A percentile compares a stretch with the other conserved stretches of the same genome.
These are phyloP conservation scores for Venturia oleaginea DNA, from an alignment of 2,329 filamentous ascomycete genomes.

Conservation along the genomic window DNA sequence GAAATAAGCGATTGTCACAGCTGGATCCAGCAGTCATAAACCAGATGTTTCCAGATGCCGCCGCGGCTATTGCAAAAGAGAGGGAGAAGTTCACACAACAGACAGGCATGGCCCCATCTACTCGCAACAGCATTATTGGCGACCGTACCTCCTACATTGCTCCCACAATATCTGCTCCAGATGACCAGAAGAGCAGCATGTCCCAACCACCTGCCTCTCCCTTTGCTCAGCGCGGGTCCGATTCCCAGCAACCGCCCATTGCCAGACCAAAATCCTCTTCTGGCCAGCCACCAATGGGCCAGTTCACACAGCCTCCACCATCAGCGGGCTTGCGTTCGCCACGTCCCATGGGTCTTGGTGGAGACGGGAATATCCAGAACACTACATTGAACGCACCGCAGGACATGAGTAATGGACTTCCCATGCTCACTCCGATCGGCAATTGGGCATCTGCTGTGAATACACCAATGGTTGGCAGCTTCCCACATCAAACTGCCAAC, in stretches of 20 bases:
- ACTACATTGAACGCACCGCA: slow-evolving; percentile 72
- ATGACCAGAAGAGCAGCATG: slow-evolving; percentile 52
- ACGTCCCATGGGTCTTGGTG: slow-evolving; percentile 56
- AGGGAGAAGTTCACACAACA: slow-evolving; percentile 96
- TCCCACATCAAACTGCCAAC: slow-evolving; percentile 52
- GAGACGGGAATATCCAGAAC: slow-evolving; percentile 66
- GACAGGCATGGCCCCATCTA: slow-evolving; percentile 84
- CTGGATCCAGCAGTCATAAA: slow-evolving; percentile 90
- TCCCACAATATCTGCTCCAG: slow-evolving; percentile 64
- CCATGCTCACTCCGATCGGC: slow-evolving; percentile 79
- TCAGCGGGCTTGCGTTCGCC: slow-evolving; percentile 74
- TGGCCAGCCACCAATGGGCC: slow-evolving; percentile 77
- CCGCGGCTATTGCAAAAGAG: slow-evolving; percentile 95
- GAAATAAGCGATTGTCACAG: slow-evolving; percentile 77
- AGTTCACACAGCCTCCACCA: slow-evolving; percentile 77
- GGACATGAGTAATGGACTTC: slow-evolving; percentile 59
- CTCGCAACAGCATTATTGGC: slow-evolving; percentile 81
- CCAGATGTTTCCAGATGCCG: slow-evolving; percentile 97
- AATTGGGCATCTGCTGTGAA: slow-evolving; percentile 99
- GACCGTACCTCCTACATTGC: slow-evolving; percentile 65
- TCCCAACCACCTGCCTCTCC: slow-evolving; percentile 65
- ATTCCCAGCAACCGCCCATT: slow-evolving; percentile 42
- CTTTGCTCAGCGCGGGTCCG: slow-evolving; percentile 56
- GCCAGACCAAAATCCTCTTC: slow-evolving; percentile 69
- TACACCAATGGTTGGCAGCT: slow-evolving; percentile 88